phyloP scores from a whole-genome alignment of 306 rosid genomes.

The Carpinus viminea region DNA sequence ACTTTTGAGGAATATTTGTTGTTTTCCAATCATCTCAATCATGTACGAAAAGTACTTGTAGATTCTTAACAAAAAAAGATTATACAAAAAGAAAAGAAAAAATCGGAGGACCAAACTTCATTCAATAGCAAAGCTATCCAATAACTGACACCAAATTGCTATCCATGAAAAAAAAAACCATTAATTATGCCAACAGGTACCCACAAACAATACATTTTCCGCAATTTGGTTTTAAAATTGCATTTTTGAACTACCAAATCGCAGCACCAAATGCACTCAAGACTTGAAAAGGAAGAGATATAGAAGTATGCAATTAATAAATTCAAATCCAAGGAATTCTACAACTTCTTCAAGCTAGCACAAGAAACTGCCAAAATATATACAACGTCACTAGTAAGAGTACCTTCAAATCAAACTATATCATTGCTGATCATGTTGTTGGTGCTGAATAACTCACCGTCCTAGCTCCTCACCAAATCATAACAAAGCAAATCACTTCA shows the following conservation, averaged over 20 bases:
- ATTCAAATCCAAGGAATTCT: neutral
- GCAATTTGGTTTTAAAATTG: too few relatives aligned
- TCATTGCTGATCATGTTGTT: constrained; percentile 1
- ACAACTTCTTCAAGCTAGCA: neutral
- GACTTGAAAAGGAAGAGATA: neutral
- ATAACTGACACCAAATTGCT: neutral
- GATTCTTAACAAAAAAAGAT: neutral
- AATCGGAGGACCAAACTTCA: neutral
- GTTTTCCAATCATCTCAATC: neutral
- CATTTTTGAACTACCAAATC: too few relatives aligned
- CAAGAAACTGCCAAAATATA: neutral
- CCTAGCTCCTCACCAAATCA: constrained; percentile 1
- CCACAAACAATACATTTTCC: neutral
- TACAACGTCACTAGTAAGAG: neutral
- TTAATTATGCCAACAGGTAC: neutral
- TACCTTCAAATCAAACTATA: constrained; percentile 20
- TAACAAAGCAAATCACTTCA: neutral
- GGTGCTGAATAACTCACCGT: constrained; percentile 9
- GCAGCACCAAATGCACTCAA: too few relatives aligned
- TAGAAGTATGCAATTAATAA: neutral
- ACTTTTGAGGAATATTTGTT: neutral
- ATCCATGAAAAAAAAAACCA: neutral
- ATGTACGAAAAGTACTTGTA: neutral
- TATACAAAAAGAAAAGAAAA: neutral
- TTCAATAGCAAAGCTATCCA: neutral